Evolutionary conservation across 73 alveolate genomes (phyloP).

Genomic region (Paramecium sonneborni): DNA sequence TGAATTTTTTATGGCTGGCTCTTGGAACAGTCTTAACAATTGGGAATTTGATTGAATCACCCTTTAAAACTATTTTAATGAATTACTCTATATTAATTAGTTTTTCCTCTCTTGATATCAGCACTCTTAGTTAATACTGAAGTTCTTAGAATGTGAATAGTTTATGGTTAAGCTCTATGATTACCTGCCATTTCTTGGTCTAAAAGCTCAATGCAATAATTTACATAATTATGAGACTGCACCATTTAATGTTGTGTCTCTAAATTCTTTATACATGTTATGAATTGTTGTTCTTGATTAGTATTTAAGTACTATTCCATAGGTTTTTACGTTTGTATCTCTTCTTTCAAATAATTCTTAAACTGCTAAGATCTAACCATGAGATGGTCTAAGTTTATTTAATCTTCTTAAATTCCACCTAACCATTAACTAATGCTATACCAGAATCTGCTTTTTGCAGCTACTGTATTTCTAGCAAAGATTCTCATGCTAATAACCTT

Average conservation of each 20-base stretch:
- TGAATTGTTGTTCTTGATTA: constrained; percentile 90
- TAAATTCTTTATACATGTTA: constrained; percentile 94
- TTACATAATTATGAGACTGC: constrained; percentile 88
- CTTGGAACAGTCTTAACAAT: constrained; percentile 66
- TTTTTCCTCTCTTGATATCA: constrained; percentile 32
- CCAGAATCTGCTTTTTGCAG: constrained; percentile 94
- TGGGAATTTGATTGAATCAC: constrained; percentile 69
- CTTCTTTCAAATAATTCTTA: constrained; percentile 83
- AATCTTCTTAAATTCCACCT: constrained; percentile 82
- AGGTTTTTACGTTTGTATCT: constrained; percentile 82
- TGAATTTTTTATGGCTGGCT: constrained; percentile 57
- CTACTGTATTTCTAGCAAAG: constrained; percentile 85
- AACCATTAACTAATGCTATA: constrained; percentile 52
- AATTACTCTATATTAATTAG: not conserved
- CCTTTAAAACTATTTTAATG: not conserved
- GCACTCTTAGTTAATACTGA: constrained; percentile 5
- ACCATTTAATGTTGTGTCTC: constrained; percentile 87
- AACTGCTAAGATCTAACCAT: constrained; percentile 89
- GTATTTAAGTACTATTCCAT: constrained; percentile 90
- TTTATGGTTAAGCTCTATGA: constrained; percentile 91
- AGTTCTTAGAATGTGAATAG: constrained; percentile 88
- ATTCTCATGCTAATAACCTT: constrained; percentile 88
- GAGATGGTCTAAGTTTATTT: constrained; percentile 83
- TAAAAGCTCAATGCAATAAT: not conserved
- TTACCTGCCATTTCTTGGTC: constrained; percentile 92